These are phyloP conservation scores for Collariella sp. DNA, from an alignment of 495 filamentous ascomycete genomes.

Conservation along the genomic window DNA sequence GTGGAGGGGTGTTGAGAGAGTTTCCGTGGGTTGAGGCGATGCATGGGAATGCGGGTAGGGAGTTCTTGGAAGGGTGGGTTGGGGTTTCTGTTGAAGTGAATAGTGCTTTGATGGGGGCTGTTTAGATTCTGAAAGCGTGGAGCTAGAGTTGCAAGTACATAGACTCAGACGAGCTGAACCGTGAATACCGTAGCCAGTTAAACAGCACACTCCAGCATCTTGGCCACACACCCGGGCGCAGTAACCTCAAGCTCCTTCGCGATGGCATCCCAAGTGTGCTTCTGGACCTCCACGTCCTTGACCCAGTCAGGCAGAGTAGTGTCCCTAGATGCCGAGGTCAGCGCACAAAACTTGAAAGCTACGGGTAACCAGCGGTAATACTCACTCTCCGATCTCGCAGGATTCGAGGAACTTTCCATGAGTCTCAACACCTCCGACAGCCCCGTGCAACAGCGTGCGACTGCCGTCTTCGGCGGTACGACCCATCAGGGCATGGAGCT, in stretches of 20 bases:
- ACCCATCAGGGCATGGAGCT: constrained; percentile 6
- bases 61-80: neutral
- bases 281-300: constrained; percentile 6
- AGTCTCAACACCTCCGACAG: constrained; percentile 26
- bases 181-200: neutral
- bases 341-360: neutral
- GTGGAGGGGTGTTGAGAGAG: neutral
- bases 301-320: constrained; percentile 12
- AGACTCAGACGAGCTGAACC: neutral
- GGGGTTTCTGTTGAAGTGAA: neutral
- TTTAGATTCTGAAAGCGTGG: neutral
- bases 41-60: neutral
- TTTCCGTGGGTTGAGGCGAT: neutral
- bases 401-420: constrained; percentile 14
- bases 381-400: constrained; percentile 12
- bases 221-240: neutral
- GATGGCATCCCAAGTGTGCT: constrained; percentile 8
- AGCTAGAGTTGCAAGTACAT: too few species aligned
- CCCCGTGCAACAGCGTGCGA: constrained; percentile 34
- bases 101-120: neutral
- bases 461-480: constrained; percentile 35
- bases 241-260: constrained; percentile 5
- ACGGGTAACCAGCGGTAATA: neutral
- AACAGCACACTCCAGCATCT: neutral
- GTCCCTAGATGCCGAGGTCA: neutral